Evolutionary conservation across 306 rosid species (phyloP).

Genomic region (Pyrus pyrifolia): DNA sequence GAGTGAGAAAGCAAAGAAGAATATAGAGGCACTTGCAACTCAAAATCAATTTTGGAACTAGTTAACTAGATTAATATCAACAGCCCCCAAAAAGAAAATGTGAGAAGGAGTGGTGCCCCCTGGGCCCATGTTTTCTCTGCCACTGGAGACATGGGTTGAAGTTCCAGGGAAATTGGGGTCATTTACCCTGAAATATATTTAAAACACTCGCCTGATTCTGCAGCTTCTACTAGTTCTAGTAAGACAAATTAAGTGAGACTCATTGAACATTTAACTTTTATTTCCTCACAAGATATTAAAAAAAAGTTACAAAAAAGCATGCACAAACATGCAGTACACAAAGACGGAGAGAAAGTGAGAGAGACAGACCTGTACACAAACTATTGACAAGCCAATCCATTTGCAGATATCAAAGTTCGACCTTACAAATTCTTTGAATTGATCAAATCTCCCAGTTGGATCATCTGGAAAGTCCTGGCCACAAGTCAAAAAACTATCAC

Average conservation of each 20-base stretch:
- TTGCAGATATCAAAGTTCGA: constrained; percentile 63
- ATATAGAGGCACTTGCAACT: too few species aligned
- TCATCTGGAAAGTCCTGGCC: constrained; percentile 75
- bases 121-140: background rate
- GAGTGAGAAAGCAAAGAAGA: too few species aligned
- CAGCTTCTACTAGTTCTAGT: background rate
- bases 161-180: background rate
- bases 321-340: background rate
- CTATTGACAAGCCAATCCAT: constrained; percentile 61
- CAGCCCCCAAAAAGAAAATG: background rate
- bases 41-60: background rate
- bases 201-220: background rate
- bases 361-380: constrained; percentile 53
- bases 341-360: constrained; percentile 11
- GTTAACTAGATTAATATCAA: background rate
- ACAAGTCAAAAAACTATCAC: constrained; percentile 8
- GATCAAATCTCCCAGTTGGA: constrained; percentile 56
- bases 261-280: background rate
- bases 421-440: constrained; percentile 54
- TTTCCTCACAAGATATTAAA: background rate
- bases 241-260: background rate
- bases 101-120: background rate
- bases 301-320: background rate
- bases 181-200: background rate
- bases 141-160: background rate